Conservation (phyloP, 2,329 filamentous ascomycete genomes). For the Ascochyta fabae region DNA sequence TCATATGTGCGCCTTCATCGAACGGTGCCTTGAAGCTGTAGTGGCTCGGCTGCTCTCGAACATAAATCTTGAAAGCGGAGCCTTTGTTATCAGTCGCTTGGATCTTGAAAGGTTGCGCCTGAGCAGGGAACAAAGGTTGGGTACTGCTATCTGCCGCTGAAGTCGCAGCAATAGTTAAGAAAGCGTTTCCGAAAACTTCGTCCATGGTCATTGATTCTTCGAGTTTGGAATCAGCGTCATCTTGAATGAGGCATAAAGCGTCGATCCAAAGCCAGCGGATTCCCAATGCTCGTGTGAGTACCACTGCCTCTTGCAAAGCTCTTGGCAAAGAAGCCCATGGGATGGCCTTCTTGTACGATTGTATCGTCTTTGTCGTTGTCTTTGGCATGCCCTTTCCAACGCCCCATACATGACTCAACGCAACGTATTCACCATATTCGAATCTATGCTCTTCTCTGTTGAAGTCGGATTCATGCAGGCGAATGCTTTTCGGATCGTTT, state of each 20-base stretch:
- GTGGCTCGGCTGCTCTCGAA: constrained; percentile 45
- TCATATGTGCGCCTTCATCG: constrained; percentile 43
- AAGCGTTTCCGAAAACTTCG: constrained; percentile 41
- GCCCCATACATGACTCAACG: constrained; percentile 45
- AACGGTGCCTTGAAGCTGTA: constrained; percentile 48
- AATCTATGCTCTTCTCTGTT: constrained; percentile 33
- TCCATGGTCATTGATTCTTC: constrained; percentile 39
- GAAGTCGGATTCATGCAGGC: constrained; percentile 39
- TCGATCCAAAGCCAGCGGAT: constrained; percentile 49
- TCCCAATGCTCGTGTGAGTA: constrained; percentile 44
- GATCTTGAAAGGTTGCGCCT: constrained; percentile 39
- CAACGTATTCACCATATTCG: constrained; percentile 43
- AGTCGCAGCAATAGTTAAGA: constrained; percentile 44
- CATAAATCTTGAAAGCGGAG: constrained; percentile 39
- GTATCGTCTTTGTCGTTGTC: constrained; percentile 37
- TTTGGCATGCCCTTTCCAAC: constrained; percentile 34
- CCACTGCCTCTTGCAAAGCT: constrained; percentile 45
- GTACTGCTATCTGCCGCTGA: constrained; percentile 38
- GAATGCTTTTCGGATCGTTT: constrained; percentile 38
- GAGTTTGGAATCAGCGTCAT: constrained; percentile 36
- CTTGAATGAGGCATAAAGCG: constrained; percentile 42
- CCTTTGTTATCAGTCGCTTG: constrained; percentile 44
- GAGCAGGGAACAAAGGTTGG: constrained; percentile 35
- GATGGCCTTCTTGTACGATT: constrained; percentile 37
- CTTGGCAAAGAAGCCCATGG: constrained; percentile 38